Conservation (phyloP, 345 rosid genomes). For the Lepidium africanum region DNA sequence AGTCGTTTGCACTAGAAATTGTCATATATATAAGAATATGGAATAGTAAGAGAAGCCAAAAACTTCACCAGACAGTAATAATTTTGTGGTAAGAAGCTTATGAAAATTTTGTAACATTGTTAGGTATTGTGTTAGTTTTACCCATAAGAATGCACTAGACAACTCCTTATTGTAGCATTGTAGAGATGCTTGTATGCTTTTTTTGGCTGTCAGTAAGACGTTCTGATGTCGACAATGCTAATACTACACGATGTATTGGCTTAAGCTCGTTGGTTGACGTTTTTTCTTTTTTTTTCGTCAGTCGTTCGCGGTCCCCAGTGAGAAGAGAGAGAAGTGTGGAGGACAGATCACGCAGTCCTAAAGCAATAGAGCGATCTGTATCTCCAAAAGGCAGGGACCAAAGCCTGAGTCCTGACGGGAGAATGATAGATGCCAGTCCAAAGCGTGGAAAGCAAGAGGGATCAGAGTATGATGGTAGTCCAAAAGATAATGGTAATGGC, state of each 20-base stretch:
- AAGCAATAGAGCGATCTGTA: slow-evolving; percentile 22
- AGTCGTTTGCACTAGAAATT: neutral
- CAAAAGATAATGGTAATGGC: slow-evolving; percentile 32
- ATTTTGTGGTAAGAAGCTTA: neutral
- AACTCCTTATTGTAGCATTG: neutral
- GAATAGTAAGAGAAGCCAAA: neutral
- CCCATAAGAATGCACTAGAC: neutral
- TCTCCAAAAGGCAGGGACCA: slow-evolving; percentile 50
- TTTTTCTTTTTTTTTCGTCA: slow-evolving; percentile 2
- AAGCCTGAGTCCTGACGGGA: slow-evolving; percentile 45
- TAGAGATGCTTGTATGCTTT: neutral
- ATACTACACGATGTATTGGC: neutral
- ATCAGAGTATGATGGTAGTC: slow-evolving; percentile 47
- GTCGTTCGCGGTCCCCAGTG: slow-evolving; percentile 68
- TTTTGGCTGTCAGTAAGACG: neutral
- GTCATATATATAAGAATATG: neutral
- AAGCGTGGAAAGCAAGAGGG: slow-evolving; percentile 31
- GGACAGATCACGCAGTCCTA: slow-evolving; percentile 40
- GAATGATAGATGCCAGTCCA: slow-evolving; percentile 28
- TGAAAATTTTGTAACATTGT: neutral
- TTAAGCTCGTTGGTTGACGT: neutral
- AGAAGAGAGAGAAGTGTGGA: slow-evolving; percentile 44
- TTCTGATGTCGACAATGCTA: neutral
- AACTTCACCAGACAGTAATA: neutral
- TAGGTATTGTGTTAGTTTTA: neutral